These are phyloP conservation scores for Fallopia convolvulus DNA, from an alignment of 148 eudicot species.

Conservation along the genomic window DNA sequence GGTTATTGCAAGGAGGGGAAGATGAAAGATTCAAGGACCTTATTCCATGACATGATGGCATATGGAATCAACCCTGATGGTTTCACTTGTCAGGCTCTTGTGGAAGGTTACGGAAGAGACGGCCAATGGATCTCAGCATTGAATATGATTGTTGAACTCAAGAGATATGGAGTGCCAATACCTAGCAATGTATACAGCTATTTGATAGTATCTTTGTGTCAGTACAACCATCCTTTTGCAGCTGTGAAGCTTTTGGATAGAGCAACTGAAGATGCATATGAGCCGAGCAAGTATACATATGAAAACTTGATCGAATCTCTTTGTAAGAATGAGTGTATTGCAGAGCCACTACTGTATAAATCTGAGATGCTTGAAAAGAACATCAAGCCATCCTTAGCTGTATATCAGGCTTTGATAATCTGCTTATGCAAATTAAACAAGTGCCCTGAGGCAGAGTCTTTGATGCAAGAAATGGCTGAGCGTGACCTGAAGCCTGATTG, in stretches of 20 bases:
- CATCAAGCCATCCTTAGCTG: conserved; percentile 30
- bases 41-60: conserved; percentile 66
- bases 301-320: conserved; percentile 52
- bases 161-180: conserved; percentile 38
- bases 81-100: conserved; percentile 60
- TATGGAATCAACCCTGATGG: conserved; percentile 45
- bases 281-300: conserved; percentile 38
- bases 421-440: conserved; percentile 5
- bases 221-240: conserved; percentile 52
- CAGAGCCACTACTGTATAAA: conserved; percentile 53
- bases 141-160: conserved; percentile 58
- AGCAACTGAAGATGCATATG: conserved; percentile 46
- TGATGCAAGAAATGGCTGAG: conserved; percentile 6
- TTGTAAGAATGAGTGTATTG: conserved; percentile 34
- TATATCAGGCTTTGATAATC: conserved; percentile 3
- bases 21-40: conserved; percentile 58
- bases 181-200: conserved; percentile 34
- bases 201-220: conserved; percentile 50
- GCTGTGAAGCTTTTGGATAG: conserved; percentile 56
- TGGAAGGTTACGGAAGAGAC: conserved; percentile 53
- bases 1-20: conserved; percentile 75
- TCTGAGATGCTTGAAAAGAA: conserved; percentile 18
- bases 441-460: not conserved
- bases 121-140: conserved; percentile 61
- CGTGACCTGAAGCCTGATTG: not conserved